Evolutionary conservation across 2,329 filamentous ascomycete species (phyloP), one percentile per base, ranked within the genome.

Genomic region (Pseudocercospora fijiensis): DNA sequence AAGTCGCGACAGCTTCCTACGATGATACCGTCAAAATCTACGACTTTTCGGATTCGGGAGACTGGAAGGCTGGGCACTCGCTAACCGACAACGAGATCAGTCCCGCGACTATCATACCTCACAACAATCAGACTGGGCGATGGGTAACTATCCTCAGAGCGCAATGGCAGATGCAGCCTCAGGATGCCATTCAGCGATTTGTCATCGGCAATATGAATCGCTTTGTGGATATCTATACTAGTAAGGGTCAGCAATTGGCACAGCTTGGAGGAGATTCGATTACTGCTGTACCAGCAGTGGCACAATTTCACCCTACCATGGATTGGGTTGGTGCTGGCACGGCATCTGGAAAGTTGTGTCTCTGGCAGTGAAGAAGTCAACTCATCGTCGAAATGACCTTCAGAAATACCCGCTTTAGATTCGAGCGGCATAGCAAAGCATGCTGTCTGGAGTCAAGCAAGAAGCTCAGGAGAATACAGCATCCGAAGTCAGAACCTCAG

Each of bases 21-120:
- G 95, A 99, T 73, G 92, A 99, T 71, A 96, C 91, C 0, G 85
- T 99, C 68, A 98, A 98, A 74, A 90, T 99, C 9, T 92, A 98
- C 78, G 86, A 93, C 69, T 90, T 96, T 69, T 82, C 79, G 4
- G 75, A 79, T 8, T 63, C 60, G 8, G 73, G 72, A 13, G 68
- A 75, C 6, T 80, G 79, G 75, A 74, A 81, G 87, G 87, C 68
- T 4, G 72, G 73, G 1, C 58, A 67, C 13, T 61, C 84, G 1
- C 76, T 96, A 10, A 76, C 78, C 0, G 83, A 87, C 0, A 77
- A 83, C 11, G 82, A 85, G 7, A 90, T 96, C 84, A 80, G 86
- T 66, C 93, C 94, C 0, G 80, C 83, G 0, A 84, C 87, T 0
- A 80, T 86, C 1, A 85, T 98, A 0, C 83, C 83, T 10, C 95